Percentiles rank a stretch among this genome's conserved stretches.
These are phyloP conservation scores for Monosporascus sp. DNA, from an alignment of 2,329 filamentous ascomycete genomes.

Conservation along the genomic window DNA sequence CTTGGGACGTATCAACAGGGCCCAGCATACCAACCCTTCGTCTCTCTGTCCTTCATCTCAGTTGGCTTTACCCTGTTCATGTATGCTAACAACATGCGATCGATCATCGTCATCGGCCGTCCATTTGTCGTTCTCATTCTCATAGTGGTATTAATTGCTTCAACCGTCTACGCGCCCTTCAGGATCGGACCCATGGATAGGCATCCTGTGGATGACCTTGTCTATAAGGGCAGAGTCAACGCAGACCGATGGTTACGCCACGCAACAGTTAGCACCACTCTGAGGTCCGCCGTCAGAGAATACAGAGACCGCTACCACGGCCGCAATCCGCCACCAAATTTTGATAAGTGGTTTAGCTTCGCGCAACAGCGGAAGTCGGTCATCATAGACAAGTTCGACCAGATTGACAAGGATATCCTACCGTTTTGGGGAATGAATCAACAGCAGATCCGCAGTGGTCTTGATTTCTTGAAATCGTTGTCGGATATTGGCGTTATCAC, in stretches of 20 bases:
- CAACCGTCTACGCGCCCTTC: conserved; percentile 31
- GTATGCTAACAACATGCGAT: conserved; percentile 37
- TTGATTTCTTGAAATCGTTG: conserved; percentile 31
- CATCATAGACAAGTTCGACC: conserved; percentile 76
- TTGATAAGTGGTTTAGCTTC: conserved; percentile 80
- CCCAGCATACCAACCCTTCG: conserved; percentile 29
- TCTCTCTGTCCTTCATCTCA: conserved; percentile 34
- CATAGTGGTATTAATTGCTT: conserved; percentile 29
- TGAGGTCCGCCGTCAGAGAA: conserved; percentile 40
- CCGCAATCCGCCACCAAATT: conserved; percentile 70
- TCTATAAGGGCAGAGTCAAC: conserved; percentile 42
- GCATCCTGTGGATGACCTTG: conserved; percentile 44
- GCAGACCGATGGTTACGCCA: conserved; percentile 44
- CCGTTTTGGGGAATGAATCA: conserved; percentile 76
- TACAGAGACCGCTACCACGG: conserved; percentile 52
- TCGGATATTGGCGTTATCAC: conserved; percentile 44
- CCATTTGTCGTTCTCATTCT: conserved; percentile 34
- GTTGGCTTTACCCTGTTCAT: conserved; percentile 37
- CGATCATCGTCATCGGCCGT: conserved; percentile 37
- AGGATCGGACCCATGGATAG: conserved; percentile 22
- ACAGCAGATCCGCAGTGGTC: conserved; percentile 58
- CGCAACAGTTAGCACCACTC: conserved; percentile 40
- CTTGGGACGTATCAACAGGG: conserved; percentile 42
- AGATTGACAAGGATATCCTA: conserved; percentile 66
- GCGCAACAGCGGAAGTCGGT: conserved; percentile 62